Evolutionary conservation across 148 eudicot genomes (phyloP), one percentile per base, ranked within the genome.

Genomic region (Vaccinium myrtillus): DNA sequence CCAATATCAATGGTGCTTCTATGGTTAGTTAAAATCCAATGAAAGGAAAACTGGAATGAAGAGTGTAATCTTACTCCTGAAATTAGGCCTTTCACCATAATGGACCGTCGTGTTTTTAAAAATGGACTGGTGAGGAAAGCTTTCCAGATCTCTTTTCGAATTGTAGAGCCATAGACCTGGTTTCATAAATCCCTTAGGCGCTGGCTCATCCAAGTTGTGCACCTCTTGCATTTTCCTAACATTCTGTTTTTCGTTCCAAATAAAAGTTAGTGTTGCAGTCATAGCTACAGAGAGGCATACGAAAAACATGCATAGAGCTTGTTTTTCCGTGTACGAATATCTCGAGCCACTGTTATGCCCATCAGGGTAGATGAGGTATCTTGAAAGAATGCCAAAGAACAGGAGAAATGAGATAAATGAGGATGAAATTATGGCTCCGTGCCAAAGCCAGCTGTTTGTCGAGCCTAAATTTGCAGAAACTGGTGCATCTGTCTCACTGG

Each of bases 11-110:
- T 39, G 43, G 43, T 39, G 43, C 43, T 5, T 39, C 43, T 39
- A 39, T 39, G 43, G 43, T 39, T 39, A 3, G 43, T 39, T 39
- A 39, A 39, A 39, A 3, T 3, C 43, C 4, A 39, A 39, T 3
- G 21, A 27, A 65, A n/a, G 15, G 18, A 4, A 79, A 46, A 63
- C 12, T 23, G 55, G 18, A 25, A n/a, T 61, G 19, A 43, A 8
- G 36, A 58, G 51, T 13, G 30, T 30, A 32, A 61, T 65, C 98
- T 88, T 94, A 93, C 98, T 89, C 88, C 89, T 93, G 5, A 95
- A 86, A 51, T 95, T 87, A 75, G 97, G 98, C 87, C 97, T 91
- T 88, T 83, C 89, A 32, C 98, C 97, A 79, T 81, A 92, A 75
- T 92, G 89, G 51, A 95, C 86, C 46, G 89, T 86, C 8, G 92